These are phyloP conservation scores for Neurospora sp. DNA, from an alignment of 495 filamentous ascomycete species.

Conservation along the genomic window DNA sequence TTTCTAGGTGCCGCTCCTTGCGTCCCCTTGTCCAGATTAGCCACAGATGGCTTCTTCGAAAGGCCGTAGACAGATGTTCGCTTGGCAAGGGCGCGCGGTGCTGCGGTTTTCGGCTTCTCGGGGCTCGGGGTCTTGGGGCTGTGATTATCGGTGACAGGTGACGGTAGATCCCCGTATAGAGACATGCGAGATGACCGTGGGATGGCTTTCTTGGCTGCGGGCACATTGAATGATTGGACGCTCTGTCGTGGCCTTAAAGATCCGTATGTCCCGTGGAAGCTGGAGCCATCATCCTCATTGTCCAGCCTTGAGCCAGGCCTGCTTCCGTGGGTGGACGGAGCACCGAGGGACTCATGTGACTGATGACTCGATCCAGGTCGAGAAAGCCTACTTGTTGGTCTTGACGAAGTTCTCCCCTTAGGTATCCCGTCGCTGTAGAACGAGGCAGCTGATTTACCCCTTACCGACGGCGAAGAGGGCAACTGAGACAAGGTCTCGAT, in stretches of 20 bases:
- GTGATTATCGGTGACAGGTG: conserved; percentile 13
- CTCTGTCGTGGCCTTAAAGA: conserved; percentile 15
- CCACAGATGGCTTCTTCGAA: conserved; percentile 42
- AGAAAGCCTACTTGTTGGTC: conserved; percentile 26
- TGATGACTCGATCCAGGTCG: conserved; percentile 36
- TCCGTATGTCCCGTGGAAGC: conserved; percentile 26
- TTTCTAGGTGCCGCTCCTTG: conserved; percentile 25
- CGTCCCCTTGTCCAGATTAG: conserved; percentile 29
- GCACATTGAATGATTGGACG: conserved; percentile 16
- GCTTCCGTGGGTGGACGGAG: conserved; percentile 21
- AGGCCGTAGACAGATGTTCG: conserved; percentile 46
- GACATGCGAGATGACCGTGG: conserved; percentile 7
- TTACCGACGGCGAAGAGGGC: conserved; percentile 37
- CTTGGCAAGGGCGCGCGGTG: conserved; percentile 38
- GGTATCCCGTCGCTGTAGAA: conserved; percentile 24
- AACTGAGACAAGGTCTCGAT: conserved; percentile 38
- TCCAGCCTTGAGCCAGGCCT: conserved; percentile 33
- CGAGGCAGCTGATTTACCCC: conserved; percentile 21
- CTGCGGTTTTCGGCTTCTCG: conserved; percentile 40
- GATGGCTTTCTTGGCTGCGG: conserved; percentile 1
- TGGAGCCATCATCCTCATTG: conserved; percentile 17
- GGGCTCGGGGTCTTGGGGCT: conserved; percentile 33
- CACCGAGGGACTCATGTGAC: conserved; percentile 26
- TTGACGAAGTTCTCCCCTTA: conserved; percentile 21
- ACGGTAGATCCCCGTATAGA: conserved; percentile 8